Base-by-base conservation (phyloP, 139 green algal species). In the Pseudopediastrum boryanum region DNA sequence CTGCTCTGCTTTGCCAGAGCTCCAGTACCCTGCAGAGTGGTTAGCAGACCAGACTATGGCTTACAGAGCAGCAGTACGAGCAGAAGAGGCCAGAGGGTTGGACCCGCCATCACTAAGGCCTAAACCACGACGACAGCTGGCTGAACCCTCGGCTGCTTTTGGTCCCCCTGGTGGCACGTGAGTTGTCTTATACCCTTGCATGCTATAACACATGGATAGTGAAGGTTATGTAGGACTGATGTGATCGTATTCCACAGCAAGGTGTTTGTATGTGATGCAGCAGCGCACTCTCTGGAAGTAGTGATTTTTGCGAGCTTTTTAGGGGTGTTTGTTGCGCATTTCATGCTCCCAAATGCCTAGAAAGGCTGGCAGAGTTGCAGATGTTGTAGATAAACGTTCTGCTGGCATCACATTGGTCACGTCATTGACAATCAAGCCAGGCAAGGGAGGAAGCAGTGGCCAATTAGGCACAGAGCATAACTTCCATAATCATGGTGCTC, bases 1-100 rank as follows among this genome's bases (percentile, higher is more conserved):
- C n/a, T n/a, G n/a, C n/a, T n/a, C n/a, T n/a, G n/a, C n/a, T 7
- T 9, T 29, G 77, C 68, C 88, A 95, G 94, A 98, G 85, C 97
- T 98, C 69, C 61, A 88, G 27, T 98, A 96, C 72, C 95, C 95
- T 0, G 72, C 70, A 7, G 4, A 56, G 21, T 98, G 95, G 93
- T 84, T 98, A 36, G 94, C 86, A 2, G 95, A 98, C 71, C 93
- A 97, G 83, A 89, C 83, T 1, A 68, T 98, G 44, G 89, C 87
- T 23, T 74, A 80, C 9, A 84, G 95, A 0, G 86, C 87, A 27
- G 94, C 91, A 0, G 83, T 91, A 75, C 84, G 93, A 0, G 79
- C 87, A 1, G 95, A 98, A 75, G 63, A 43, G n/a, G 43, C 79
- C 21, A 75, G 81, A 0, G 77, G 82, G 25, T 80, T 97, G 21